Percentiles rank a stretch among this genome's conserved stretches.
Evolutionary conservation across 441 rosid genomes (phyloP).

Genomic region (Mallotus repandus): DNA sequence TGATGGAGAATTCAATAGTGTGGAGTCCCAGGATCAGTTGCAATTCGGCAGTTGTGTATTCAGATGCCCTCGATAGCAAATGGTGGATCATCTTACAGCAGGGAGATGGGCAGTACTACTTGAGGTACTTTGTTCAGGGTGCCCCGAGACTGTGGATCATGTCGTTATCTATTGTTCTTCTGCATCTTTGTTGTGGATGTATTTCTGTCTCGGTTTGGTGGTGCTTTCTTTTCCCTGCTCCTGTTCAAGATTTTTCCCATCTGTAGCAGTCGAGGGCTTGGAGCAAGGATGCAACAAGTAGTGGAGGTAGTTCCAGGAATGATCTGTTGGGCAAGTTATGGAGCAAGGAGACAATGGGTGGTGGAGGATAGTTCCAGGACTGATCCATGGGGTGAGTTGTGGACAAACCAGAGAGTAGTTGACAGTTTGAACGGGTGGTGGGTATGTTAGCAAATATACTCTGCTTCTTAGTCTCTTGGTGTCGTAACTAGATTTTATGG

Average conservation of each 20-base stretch:
- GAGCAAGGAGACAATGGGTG: constrained; percentile 31
- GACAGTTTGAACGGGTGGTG: constrained; percentile 25
- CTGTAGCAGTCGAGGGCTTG: constrained; percentile 45
- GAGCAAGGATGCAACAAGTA: background rate
- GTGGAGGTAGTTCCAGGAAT: too few species aligned
- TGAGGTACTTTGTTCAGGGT: constrained; percentile 48
- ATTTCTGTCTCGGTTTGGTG: constrained; percentile 55
- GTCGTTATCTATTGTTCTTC: constrained; percentile 25
- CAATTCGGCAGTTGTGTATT: constrained; percentile 31
- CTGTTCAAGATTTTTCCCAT: constrained; percentile 31
- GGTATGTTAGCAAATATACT: constrained; percentile 16
- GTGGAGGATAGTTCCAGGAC: constrained; percentile 33
- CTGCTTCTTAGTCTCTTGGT: constrained; percentile 10
- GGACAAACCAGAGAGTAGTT: constrained; percentile 18
- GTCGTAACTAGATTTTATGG: constrained; percentile 21
- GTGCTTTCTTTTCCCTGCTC: constrained; percentile 37
- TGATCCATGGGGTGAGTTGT: constrained; percentile 29
- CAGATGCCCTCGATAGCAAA: constrained; percentile 38
- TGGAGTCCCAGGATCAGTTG: too few species aligned
- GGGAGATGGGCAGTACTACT: constrained; percentile 53
- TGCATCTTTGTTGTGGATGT: constrained; percentile 40
- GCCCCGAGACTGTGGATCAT: constrained; percentile 57
- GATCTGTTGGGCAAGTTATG: too few species aligned
- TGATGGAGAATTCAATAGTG: too few species aligned
- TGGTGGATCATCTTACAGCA: constrained; percentile 56